phyloP scores from a whole-genome alignment of 108 stramenopile species.

The Bacterosira constricta region DNA sequence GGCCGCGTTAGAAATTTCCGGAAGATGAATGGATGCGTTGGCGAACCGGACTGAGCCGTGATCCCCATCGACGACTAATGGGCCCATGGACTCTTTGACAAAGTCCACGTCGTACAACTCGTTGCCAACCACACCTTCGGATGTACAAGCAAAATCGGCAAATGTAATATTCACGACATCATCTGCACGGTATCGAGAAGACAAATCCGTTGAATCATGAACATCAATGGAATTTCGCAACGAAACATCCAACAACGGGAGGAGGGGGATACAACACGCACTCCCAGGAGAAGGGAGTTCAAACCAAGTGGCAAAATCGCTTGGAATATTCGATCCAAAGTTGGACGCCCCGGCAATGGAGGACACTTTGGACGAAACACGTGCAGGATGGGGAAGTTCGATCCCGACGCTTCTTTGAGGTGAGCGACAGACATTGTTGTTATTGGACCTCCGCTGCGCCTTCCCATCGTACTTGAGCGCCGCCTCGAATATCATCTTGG shows the following conservation, averaged over 20 bases:
- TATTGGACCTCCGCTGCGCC: too few relatives aligned
- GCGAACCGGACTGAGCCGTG: slow-evolving; percentile 34
- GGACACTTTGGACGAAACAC: neutral
- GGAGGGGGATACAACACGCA: slow-evolving; percentile 27
- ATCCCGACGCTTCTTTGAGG: neutral
- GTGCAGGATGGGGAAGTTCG: neutral
- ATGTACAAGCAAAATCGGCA: neutral
- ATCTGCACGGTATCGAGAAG: slow-evolving; percentile 19
- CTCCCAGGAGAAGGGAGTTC: slow-evolving; percentile 37
- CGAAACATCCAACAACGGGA: slow-evolving; percentile 18
- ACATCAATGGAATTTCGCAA: slow-evolving; percentile 12
- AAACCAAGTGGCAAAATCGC: slow-evolving; percentile 34
- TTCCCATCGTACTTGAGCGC: slow-evolving; percentile 23
- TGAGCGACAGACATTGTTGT: neutral
- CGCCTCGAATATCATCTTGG: slow-evolving; percentile 29
- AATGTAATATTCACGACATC: slow-evolving; percentile 18
- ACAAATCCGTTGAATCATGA: neutral
- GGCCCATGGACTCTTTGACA: slow-evolving; percentile 17
- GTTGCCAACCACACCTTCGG: neutral
- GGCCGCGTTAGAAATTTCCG: slow-evolving; percentile 28
- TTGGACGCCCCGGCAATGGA: slow-evolving; percentile 9
- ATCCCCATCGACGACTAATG: slow-evolving; percentile 30
- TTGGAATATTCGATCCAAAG: slow-evolving; percentile 29
- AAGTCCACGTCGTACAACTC: neutral
- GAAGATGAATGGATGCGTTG: slow-evolving; percentile 16